These are phyloP conservation scores for Ceratocystiopsis sp. DNA, from an alignment of 2,329 filamentous ascomycete genomes.

Conservation along the genomic window DNA sequence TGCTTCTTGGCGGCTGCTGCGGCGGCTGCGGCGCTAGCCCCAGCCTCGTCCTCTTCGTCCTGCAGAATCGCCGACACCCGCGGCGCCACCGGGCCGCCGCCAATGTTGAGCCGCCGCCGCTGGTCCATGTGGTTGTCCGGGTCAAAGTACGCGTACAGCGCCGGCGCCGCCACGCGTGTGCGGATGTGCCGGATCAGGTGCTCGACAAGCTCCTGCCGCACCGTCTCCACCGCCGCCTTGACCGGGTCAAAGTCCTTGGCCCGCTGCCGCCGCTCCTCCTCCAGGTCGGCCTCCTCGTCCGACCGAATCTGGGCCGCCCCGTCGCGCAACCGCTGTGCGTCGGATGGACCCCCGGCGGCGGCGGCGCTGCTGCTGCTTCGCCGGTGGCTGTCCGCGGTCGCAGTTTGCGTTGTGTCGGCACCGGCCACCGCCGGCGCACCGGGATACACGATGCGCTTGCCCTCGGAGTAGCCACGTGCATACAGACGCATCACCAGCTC, in stretches of 20 bases:
- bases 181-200: constrained; percentile 83
- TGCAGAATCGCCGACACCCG: constrained; percentile 26
- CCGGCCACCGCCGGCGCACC: background rate
- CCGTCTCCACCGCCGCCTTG: constrained; percentile 59
- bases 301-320: constrained; percentile 47
- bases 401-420: background rate
- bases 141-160: constrained; percentile 66
- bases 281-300: constrained; percentile 66
- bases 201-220: constrained; percentile 66
- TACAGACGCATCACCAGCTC: constrained; percentile 78
- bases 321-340: constrained; percentile 30
- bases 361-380: constrained; percentile 10
- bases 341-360: constrained; percentile 19
- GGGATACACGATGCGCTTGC: background rate
- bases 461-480: constrained; percentile 12
- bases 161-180: constrained; percentile 66
- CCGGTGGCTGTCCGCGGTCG: constrained; percentile 6
- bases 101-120: constrained; percentile 60
- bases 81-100: constrained; percentile 30
- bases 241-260: constrained; percentile 87
- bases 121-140: constrained; percentile 67
- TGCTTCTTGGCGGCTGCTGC: constrained; percentile 27
- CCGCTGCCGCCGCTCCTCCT: constrained; percentile 77
- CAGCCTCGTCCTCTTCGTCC: constrained; percentile 39
- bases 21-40: constrained; percentile 20